Evolutionary conservation across 116 monocot species (phyloP).

Genomic region (Posidonia oceanica): DNA sequence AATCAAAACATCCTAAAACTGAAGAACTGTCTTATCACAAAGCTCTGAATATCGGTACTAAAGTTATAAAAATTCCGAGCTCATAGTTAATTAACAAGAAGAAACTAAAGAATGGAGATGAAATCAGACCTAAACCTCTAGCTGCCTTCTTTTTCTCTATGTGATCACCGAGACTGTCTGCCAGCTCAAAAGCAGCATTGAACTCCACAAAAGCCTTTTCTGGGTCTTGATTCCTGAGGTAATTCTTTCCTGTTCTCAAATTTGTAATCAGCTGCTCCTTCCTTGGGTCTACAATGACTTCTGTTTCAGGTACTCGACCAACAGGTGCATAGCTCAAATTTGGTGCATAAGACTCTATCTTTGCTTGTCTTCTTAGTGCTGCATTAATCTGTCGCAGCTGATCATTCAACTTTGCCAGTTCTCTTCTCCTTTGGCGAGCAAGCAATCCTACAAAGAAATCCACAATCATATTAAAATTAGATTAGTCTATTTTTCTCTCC

Average conservation of each 20-base stretch:
- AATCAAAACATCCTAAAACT: too few species aligned
- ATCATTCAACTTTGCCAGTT: slow-evolving; percentile 64
- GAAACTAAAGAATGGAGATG: background rate
- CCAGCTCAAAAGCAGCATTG: slow-evolving; percentile 66
- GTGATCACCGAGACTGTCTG: slow-evolving; percentile 55
- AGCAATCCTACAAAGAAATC: slow-evolving; percentile 45
- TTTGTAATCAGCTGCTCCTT: slow-evolving; percentile 57
- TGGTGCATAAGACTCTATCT: slow-evolving; percentile 94
- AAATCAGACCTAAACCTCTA: slow-evolving; percentile 61
- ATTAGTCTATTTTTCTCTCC: background rate
- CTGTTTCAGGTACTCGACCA: slow-evolving; percentile 49
- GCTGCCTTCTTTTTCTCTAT: slow-evolving; percentile 92
- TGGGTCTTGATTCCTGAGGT: slow-evolving; percentile 65
- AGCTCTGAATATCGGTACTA: too few species aligned
- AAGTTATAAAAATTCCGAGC: too few species aligned
- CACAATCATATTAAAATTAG: background rate
- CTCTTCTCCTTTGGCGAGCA: slow-evolving; percentile 84
- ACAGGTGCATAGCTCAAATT: slow-evolving; percentile 87
- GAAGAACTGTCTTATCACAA: too few species aligned
- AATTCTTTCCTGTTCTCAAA: slow-evolving; percentile 71
- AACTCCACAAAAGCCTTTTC: slow-evolving; percentile 75
- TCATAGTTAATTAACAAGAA: background rate
- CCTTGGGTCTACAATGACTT: slow-evolving; percentile 83
- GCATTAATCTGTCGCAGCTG: slow-evolving; percentile 94
- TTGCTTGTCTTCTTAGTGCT: slow-evolving; percentile 88